These are phyloP conservation scores for Crocinoboletus sp. DNA, from an alignment of 1,284 basidiomycete species.

Conservation along the genomic window DNA sequence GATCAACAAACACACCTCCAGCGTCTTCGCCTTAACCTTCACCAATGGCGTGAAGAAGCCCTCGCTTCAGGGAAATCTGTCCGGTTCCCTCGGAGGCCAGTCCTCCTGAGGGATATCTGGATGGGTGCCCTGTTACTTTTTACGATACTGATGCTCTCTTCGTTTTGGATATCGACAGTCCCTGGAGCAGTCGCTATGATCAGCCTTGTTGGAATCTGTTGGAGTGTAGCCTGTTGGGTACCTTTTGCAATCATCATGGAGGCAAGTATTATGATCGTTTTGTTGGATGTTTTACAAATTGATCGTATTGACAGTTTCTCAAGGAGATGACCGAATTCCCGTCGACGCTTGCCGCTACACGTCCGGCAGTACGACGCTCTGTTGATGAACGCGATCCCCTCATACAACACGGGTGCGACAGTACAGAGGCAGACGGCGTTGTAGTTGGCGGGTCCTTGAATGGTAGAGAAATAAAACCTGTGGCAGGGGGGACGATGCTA, in stretches of 20 bases:
- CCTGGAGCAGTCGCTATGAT: slow-evolving; percentile 74
- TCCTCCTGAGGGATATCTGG: slow-evolving; percentile 91
- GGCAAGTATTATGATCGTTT: slow-evolving; percentile 38
- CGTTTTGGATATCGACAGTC: slow-evolving; percentile 80
- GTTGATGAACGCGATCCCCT: slow-evolving; percentile 58
- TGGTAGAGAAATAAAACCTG: slow-evolving; percentile 45
- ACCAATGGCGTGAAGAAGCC: slow-evolving; percentile 79
- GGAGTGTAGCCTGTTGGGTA: slow-evolving; percentile 95
- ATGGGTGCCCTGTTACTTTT: slow-evolving; percentile 80
- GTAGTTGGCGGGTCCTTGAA: slow-evolving; percentile 28
- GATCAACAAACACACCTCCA: slow-evolving; percentile 70
- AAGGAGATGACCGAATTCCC: slow-evolving; percentile 60
- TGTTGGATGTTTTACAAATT: background rate
- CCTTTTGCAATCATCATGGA: slow-evolving; percentile 93
- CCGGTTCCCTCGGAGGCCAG: slow-evolving; percentile 78
- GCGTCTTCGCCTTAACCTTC: slow-evolving; percentile 66
- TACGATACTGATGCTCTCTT: slow-evolving; percentile 70
- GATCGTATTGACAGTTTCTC: slow-evolving; percentile 52
- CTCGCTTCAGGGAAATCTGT: slow-evolving; percentile 66
- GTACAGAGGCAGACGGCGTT: slow-evolving; percentile 41
- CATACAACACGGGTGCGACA: slow-evolving; percentile 52
- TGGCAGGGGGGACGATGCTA: slow-evolving; percentile 91
- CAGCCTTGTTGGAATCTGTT: slow-evolving; percentile 83
- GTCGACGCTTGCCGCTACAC: background rate
- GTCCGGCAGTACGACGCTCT: slow-evolving; percentile 2